These are phyloP conservation scores for Tricholoma matsutake DNA, from an alignment of 768 basidiomycete genomes.

Conservation along the genomic window DNA sequence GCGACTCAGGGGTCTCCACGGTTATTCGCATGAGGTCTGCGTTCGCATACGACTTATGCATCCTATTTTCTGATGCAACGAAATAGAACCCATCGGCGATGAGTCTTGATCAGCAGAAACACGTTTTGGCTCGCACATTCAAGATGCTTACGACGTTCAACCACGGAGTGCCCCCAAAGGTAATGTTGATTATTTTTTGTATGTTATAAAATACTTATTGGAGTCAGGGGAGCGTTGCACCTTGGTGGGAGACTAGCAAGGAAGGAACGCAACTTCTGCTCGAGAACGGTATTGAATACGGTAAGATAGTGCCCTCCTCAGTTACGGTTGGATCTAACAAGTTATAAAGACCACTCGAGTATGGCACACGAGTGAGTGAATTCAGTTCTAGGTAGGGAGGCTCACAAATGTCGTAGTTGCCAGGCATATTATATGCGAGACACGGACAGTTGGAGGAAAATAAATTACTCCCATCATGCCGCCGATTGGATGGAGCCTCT, in stretches of 20 bases:
- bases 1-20: constrained; percentile 52
- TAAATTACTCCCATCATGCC: constrained; percentile 58
- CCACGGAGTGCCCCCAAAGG: constrained; percentile 51
- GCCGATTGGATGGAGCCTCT: constrained; percentile 76
- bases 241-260: constrained; percentile 78
- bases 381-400: constrained; percentile 1
- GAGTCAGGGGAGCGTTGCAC: constrained; percentile 53
- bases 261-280: constrained; percentile 63
- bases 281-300: constrained; percentile 74
- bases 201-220: background rate
- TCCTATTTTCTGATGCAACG: background rate
- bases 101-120: constrained; percentile 64
- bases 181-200: background rate
- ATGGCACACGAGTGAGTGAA: constrained; percentile 24
- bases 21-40: constrained; percentile 65
- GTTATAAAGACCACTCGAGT: constrained; percentile 1
- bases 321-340: background rate
- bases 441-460: constrained; percentile 70
- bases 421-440: constrained; percentile 69
- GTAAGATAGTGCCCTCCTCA: constrained; percentile 25
- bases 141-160: constrained; percentile 66
- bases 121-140: constrained; percentile 65
- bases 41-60: background rate
- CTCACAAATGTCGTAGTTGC: constrained; percentile 31
- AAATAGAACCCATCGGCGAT: constrained; percentile 58